Conservation (phyloP, 768 basidiomycete species). For the Russula brevipes region DNA sequence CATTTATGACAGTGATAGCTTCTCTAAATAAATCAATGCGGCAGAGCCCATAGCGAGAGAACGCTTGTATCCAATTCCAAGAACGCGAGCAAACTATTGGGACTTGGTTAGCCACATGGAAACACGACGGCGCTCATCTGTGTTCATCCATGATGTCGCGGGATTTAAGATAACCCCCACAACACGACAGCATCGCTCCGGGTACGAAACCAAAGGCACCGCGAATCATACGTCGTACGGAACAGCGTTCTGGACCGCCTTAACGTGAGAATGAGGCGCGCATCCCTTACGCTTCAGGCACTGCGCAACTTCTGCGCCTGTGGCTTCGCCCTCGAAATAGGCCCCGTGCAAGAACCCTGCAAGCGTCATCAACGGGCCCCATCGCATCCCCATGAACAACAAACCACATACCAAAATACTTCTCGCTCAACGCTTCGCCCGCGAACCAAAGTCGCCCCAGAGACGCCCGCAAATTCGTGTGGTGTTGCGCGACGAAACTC, state of each 20-base stretch:
- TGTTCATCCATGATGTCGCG: too few relatives aligned
- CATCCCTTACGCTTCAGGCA: conserved; percentile 27
- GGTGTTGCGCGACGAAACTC: conserved; percentile 46
- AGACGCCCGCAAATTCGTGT: conserved; percentile 49
- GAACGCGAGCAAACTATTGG: too few relatives aligned
- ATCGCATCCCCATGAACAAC: neutral
- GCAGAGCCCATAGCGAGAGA: too few relatives aligned
- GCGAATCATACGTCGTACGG: conserved; percentile 9
- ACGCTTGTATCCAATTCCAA: too few relatives aligned
- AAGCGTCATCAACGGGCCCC: too few relatives aligned
- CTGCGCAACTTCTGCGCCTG: conserved; percentile 23
- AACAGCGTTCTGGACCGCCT: conserved; percentile 22
- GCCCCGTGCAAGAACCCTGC: conserved; percentile 32
- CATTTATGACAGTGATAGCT: too few relatives aligned
- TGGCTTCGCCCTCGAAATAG: conserved; percentile 31
- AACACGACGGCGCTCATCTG: too few relatives aligned
- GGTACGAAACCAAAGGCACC: too few relatives aligned
- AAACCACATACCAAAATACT: conserved; percentile 46
- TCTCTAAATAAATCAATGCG: too few relatives aligned
- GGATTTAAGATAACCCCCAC: too few relatives aligned
- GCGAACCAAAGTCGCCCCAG: conserved; percentile 53
- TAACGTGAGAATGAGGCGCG: conserved; percentile 10
- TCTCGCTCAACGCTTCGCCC: conserved; percentile 51
- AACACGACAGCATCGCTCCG: too few relatives aligned
- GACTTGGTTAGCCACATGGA: too few relatives aligned